Conservation (phyloP, 805 yeast genomes). For the Wickerhamiella azyma region DNA sequence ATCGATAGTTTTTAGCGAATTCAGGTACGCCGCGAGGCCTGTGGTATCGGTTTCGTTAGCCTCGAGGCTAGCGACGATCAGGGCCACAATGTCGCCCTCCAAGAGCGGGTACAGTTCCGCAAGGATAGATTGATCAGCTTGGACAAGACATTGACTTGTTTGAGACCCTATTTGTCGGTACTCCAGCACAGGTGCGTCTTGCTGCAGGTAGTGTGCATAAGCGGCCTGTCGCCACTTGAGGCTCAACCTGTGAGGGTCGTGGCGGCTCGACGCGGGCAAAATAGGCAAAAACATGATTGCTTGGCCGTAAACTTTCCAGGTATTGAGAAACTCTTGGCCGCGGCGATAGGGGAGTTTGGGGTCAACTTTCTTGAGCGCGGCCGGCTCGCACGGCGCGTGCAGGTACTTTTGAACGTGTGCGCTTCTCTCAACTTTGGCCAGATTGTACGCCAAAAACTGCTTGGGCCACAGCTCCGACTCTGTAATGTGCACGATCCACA, state of each 20-base stretch:
- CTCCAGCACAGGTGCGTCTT: neutral
- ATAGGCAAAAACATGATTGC: slow-evolving; percentile 3
- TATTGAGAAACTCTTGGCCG: neutral
- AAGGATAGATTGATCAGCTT: neutral
- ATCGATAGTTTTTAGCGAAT: neutral
- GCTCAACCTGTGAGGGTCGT: neutral
- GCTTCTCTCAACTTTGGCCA: neutral
- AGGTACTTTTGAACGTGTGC: neutral
- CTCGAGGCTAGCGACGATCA: neutral
- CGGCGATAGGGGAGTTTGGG: neutral
- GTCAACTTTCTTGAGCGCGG: neutral
- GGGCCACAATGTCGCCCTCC: neutral
- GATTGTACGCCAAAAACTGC: neutral
- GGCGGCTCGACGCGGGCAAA: neutral
- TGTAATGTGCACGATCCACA: neutral
- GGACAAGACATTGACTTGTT: neutral
- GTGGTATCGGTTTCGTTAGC: neutral
- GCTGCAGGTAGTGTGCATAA: neutral
- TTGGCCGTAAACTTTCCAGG: neutral
- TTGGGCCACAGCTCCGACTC: neutral
- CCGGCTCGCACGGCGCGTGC: slow-evolving; percentile 1
- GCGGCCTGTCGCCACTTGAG: neutral
- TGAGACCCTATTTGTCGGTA: neutral
- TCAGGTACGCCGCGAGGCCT: neutral
- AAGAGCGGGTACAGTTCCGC: neutral